phyloP scores from a whole-genome alignment of 1,139 yeast genomes.

The Trichomonascaceae sp. region DNA sequence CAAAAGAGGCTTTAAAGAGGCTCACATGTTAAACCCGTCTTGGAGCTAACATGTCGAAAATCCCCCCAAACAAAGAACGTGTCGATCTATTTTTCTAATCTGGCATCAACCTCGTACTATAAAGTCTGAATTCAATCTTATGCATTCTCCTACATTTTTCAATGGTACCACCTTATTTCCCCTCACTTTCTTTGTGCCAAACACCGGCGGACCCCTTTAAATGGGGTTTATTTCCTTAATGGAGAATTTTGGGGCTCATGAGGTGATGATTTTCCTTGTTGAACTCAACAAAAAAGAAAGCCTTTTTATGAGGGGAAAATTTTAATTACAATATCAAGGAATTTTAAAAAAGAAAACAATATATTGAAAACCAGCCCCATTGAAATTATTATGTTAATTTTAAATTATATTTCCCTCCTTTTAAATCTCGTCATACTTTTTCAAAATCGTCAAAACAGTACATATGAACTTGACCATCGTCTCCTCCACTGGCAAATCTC shows the following conservation, averaged over 20 bases:
- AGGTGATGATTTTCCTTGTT: neutral
- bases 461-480: constrained; percentile 76
- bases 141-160: too few relatives aligned
- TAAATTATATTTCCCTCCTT: neutral
- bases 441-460: constrained; percentile 54
- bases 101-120: neutral
- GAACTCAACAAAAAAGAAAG: neutral
- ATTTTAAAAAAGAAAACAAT: neutral
- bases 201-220: neutral
- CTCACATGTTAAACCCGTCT: too few relatives aligned
- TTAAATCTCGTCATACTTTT: neutral
- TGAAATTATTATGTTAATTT: neutral
- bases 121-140: too few relatives aligned
- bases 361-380: too few relatives aligned
- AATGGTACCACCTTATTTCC: neutral
- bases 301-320: neutral
- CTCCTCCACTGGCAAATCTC: constrained; percentile 83
- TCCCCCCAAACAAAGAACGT: too few relatives aligned
- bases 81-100: too few relatives aligned
- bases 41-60: too few relatives aligned
- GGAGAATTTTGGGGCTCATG: neutral
- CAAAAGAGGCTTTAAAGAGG: too few relatives aligned
- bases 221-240: neutral
- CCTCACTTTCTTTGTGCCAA: neutral
- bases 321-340: neutral